These are phyloP conservation scores for Lasiosphaeriaceae sp. DNA, from an alignment of 495 filamentous ascomycete species.

Conservation along the genomic window DNA sequence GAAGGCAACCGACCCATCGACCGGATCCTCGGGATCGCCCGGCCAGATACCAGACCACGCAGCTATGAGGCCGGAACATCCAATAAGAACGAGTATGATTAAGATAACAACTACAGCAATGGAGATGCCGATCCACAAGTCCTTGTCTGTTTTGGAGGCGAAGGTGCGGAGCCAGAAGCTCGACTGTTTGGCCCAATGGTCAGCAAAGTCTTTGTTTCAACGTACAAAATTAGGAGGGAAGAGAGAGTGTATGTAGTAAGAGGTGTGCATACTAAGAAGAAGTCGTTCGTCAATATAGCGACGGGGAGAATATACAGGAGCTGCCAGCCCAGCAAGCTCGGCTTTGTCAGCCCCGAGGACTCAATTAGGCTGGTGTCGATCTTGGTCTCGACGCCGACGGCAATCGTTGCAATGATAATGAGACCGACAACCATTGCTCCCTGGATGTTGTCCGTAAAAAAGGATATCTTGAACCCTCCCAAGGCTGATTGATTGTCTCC, in stretches of 20 bases:
- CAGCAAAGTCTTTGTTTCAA: neutral
- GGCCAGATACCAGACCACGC: conserved; percentile 67
- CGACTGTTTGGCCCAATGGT: conserved; percentile 31
- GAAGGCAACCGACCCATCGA: conserved; percentile 63
- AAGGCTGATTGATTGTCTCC: conserved; percentile 50
- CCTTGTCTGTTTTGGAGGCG: conserved; percentile 69
- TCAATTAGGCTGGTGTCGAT: conserved; percentile 63
- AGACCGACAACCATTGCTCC: conserved; percentile 67
- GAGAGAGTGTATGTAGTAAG: neutral
- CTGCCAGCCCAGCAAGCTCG: conserved; percentile 68
- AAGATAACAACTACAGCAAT: conserved; percentile 59
- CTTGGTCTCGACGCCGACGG: conserved; percentile 64
- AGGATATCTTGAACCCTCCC: conserved; percentile 73
- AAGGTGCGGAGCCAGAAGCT: conserved; percentile 81
- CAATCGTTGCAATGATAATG: conserved; percentile 64
- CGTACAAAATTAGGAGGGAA: neutral
- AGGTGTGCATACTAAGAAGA: conserved; percentile 53
- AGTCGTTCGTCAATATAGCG: conserved; percentile 71
- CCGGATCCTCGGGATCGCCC: conserved; percentile 43
- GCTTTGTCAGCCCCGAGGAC: conserved; percentile 55
- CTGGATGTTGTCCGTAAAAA: conserved; percentile 74
- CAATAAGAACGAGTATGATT: conserved; percentile 62
- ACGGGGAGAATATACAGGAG: conserved; percentile 73
- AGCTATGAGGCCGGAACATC: conserved; percentile 64
- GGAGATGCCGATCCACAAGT: conserved; percentile 66